Percentiles rank a stretch among this genome's conserved stretches.
Conservation (phyloP, 306 rosid species). For the Arachis stenosperma region DNA sequence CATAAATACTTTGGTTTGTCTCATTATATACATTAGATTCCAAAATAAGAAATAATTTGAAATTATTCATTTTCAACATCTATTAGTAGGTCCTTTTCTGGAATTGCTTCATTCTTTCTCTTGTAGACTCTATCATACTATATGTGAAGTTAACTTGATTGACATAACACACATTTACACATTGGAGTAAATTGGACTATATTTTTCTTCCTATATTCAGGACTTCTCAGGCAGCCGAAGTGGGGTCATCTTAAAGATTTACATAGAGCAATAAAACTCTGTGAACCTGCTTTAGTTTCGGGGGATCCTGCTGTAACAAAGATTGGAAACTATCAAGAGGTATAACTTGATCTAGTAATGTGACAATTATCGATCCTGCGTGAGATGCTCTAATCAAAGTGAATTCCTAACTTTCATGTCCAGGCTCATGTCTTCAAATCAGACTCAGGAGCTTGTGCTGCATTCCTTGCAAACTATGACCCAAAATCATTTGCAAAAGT, state of each 20-base stretch:
- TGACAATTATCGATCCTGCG: conserved; percentile 28
- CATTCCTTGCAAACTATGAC: conserved; percentile 91
- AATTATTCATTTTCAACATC: background rate
- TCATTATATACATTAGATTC: background rate
- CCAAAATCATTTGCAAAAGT: conserved; percentile 73
- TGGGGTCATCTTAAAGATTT: conserved; percentile 99
- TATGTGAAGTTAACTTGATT: conserved; percentile 18
- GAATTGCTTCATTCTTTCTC: conserved; percentile 7
- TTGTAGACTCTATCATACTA: background rate
- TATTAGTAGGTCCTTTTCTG: conserved; percentile 15
- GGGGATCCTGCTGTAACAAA: conserved; percentile 69
- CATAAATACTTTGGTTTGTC: conserved; percentile 1
- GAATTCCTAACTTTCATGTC: conserved; percentile 25
- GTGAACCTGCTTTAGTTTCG: conserved; percentile 91
- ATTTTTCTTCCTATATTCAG: conserved; percentile 51
- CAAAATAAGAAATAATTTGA: background rate
- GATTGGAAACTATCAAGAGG: conserved; percentile 88
- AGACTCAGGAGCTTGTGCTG: conserved; percentile 88
- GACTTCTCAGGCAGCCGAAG: conserved; percentile 86
- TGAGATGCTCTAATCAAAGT: conserved; percentile 32
- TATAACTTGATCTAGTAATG: conserved; percentile 29
- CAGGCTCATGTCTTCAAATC: conserved; percentile 95
- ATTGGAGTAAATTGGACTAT: conserved; percentile 13
- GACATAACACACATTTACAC: background rate
- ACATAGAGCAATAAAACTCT: conserved; percentile 90